Evolutionary conservation across 306 rosid genomes (phyloP).

Genomic region (Castanea crenata): DNA sequence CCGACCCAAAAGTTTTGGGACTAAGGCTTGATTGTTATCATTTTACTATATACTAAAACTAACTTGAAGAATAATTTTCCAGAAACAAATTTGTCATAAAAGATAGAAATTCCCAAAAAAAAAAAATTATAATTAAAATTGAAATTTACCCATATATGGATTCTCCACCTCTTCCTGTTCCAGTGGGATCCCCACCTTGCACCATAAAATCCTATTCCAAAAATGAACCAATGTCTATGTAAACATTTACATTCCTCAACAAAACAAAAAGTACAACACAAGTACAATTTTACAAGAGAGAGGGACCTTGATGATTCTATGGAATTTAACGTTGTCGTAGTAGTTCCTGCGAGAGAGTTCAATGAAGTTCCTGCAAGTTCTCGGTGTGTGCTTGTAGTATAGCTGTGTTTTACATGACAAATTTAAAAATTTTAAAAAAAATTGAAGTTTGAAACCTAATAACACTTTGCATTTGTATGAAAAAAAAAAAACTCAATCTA

Average conservation of each 20-base stretch:
- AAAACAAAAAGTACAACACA: not conserved
- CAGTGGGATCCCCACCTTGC: conserved; percentile 99
- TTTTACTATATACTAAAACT: not conserved
- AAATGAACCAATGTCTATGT: conserved; percentile 20
- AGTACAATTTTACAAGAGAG: not conserved
- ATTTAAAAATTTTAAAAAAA: not conserved
- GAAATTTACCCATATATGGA: conserved; percentile 87
- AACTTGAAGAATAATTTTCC: not conserved
- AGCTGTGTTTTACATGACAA: conserved; percentile 33
- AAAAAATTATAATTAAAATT: not conserved
- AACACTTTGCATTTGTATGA: not conserved
- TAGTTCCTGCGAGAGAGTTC: conserved; percentile 94
- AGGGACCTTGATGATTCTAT: conserved; percentile 89
- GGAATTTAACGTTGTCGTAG: conserved; percentile 89
- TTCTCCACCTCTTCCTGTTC: conserved; percentile 99
- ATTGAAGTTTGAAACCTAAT: not conserved
- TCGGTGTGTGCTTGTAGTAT: conserved; percentile 90
- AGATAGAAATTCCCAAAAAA: not conserved
- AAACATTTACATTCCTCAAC: not conserved
- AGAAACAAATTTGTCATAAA: not conserved
- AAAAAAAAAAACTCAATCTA: not conserved
- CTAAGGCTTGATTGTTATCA: too few species aligned
- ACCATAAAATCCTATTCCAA: conserved; percentile 85
- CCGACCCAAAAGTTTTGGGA: too few species aligned
- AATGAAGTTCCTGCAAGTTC: conserved; percentile 93